Percentiles rank a stretch among this genome's conserved stretches.
phyloP scores from a whole-genome alignment of 1,284 basidiomycete genomes.

The Neotropicomus parvogracilis region DNA sequence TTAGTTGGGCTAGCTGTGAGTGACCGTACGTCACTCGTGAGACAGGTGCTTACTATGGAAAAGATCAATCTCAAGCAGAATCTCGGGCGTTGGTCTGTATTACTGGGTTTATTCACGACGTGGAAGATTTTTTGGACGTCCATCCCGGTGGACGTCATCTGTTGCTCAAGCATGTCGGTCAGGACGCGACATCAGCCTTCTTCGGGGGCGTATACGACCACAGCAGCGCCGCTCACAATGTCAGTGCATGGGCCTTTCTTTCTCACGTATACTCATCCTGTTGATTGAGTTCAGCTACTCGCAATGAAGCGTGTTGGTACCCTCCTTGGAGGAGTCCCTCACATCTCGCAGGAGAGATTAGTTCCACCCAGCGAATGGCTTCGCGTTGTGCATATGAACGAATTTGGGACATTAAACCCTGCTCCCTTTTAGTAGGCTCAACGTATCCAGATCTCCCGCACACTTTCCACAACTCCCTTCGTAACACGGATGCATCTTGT shows the following conservation, averaged over 20 bases:
- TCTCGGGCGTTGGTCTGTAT: slow-evolving; percentile 1
- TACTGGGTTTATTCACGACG: slow-evolving; percentile 6
- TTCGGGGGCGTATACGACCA: slow-evolving; percentile 90
- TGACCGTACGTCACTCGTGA: neutral
- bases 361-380: slow-evolving; percentile 10
- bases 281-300: slow-evolving; percentile 1
- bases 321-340: slow-evolving; percentile 2
- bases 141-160: slow-evolving; percentile 73
- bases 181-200: slow-evolving; percentile 85
- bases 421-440: neutral
- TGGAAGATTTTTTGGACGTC: slow-evolving; percentile 4
- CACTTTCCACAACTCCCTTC: too few relatives aligned
- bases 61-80: slow-evolving; percentile 7
- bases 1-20: slow-evolving; percentile 5
- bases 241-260: slow-evolving; percentile 30
- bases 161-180: slow-evolving; percentile 65
- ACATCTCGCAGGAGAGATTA: slow-evolving; percentile 5
- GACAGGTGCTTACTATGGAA: neutral
- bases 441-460: too few relatives aligned
- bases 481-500: too few relatives aligned
- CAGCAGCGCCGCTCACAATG: slow-evolving; percentile 82
- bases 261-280: neutral
- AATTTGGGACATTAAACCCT: neutral
- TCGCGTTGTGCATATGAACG: neutral
- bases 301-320: slow-evolving; percentile 10